These are phyloP conservation scores for Solanum clarkiae DNA, from an alignment of 257 asterid genomes.

Conservation along the genomic window DNA sequence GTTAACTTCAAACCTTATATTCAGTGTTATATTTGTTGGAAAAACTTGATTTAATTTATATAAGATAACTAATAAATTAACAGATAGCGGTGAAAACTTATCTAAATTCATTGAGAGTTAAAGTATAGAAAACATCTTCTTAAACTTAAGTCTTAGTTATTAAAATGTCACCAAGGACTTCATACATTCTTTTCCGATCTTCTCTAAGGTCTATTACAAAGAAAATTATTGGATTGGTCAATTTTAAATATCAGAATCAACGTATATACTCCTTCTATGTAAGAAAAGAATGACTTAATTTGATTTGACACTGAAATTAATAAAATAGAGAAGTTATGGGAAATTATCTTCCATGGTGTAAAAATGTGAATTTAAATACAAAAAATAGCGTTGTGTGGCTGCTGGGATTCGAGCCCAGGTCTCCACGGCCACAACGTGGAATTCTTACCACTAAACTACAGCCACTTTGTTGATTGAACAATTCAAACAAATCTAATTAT, in stretches of 20 bases:
- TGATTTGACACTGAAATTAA: no score
- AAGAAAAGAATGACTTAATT: no score
- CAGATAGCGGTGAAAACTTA: not conserved
- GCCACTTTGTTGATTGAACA: slow-evolving; percentile 9
- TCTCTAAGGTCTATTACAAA: not conserved
- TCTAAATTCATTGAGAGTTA: not conserved
- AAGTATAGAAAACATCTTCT: no score
- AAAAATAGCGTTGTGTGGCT: slow-evolving; percentile 42
- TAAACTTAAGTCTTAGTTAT: not conserved
- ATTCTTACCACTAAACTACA: slow-evolving; percentile 98
- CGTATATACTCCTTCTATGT: no score
- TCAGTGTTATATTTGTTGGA: not conserved
- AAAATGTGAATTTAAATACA: not conserved
- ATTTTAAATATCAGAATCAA: no score
- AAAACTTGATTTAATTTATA: not conserved
- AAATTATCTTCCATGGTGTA: no score
- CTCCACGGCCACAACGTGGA: slow-evolving; percentile 99
- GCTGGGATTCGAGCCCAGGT: slow-evolving; percentile 99
- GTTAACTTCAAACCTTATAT: not conserved
- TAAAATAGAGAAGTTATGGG: no score
- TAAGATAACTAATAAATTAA: not conserved
- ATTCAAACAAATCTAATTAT: no score
- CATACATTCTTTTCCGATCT: not conserved
- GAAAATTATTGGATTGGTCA: not conserved
- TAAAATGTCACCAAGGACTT: not conserved